Evolutionary conservation across 805 yeast genomes (phyloP).

Genomic region (Blastobotrys attinorum): DNA sequence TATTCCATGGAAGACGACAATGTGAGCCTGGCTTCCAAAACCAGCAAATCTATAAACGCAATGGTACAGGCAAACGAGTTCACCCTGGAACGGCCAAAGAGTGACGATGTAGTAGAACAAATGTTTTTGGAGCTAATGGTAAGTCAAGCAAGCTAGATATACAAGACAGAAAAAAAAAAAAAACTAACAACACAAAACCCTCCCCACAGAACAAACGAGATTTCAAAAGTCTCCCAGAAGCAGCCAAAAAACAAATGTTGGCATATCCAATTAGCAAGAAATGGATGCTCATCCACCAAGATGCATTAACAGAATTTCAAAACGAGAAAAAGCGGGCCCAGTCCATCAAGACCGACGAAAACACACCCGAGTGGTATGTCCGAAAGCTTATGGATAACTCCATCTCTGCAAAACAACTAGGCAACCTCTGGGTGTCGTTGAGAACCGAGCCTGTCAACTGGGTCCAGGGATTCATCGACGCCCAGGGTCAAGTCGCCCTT

Average conservation of each 20-base stretch:
- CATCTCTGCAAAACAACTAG: slow-evolving; percentile 62
- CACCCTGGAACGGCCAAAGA: slow-evolving; percentile 57
- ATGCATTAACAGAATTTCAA: slow-evolving; percentile 67
- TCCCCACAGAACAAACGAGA: slow-evolving; percentile 53
- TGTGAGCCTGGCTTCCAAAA: slow-evolving; percentile 8
- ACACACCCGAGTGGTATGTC: slow-evolving; percentile 70
- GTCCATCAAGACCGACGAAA: slow-evolving; percentile 19
- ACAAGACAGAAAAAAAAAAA: background rate
- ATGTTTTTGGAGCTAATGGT: slow-evolving; percentile 74
- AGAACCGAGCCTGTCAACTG: slow-evolving; percentile 83
- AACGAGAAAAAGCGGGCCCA: slow-evolving; percentile 36
- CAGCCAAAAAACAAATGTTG: slow-evolving; percentile 70
- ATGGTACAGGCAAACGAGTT: slow-evolving; percentile 24
- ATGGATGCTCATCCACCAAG: slow-evolving; percentile 88
- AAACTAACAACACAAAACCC: slow-evolving; percentile 4
- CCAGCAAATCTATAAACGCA: slow-evolving; percentile 6
- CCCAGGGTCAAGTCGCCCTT: slow-evolving; percentile 76
- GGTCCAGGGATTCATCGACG: slow-evolving; percentile 69
- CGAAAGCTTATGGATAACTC: slow-evolving; percentile 61
- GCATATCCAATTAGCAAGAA: slow-evolving; percentile 70
- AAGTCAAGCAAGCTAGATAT: no score
- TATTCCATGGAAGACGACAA: slow-evolving; percentile 12
- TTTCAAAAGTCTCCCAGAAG: slow-evolving; percentile 58
- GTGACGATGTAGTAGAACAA: slow-evolving; percentile 57
- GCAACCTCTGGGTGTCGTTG: slow-evolving; percentile 81